These are phyloP conservation scores for Psilocybe tampanensis DNA, from an alignment of 768 basidiomycete genomes.

Conservation along the genomic window DNA sequence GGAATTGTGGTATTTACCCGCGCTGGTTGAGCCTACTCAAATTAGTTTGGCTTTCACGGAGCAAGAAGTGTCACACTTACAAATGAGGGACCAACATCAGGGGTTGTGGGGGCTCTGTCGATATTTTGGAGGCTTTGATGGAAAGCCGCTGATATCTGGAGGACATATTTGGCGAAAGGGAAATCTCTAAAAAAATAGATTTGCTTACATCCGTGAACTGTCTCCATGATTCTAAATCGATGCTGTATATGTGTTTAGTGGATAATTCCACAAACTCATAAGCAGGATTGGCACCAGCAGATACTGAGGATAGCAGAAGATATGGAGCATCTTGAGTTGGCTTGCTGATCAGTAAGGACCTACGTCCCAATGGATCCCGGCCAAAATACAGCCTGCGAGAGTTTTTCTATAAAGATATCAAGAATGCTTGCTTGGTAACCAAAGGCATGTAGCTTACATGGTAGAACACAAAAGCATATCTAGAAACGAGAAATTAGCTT, in stretches of 20 bases:
- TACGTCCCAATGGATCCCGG: slow-evolving; percentile 82
- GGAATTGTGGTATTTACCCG: slow-evolving; percentile 53
- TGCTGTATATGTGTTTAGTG: slow-evolving; percentile 56
- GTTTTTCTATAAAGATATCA: slow-evolving; percentile 32
- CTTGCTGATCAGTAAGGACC: slow-evolving; percentile 77
- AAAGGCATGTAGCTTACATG: slow-evolving; percentile 46
- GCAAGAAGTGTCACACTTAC: slow-evolving; percentile 24
- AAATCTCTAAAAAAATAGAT: no score
- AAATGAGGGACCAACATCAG: slow-evolving; percentile 20
- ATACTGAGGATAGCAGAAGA: slow-evolving; percentile 69
- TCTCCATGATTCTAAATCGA: slow-evolving; percentile 42
- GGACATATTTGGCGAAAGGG: not conserved
- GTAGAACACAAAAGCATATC: slow-evolving; percentile 83
- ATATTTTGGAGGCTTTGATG: not conserved
- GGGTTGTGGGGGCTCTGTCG: slow-evolving; percentile 1
- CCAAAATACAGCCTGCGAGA: slow-evolving; percentile 65
- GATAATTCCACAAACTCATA: slow-evolving; percentile 63
- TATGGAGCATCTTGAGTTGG: slow-evolving; percentile 51
- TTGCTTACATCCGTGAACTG: slow-evolving; percentile 4
- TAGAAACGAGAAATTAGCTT: slow-evolving; percentile 28
- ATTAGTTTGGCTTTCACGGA: not conserved
- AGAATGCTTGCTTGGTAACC: not conserved
- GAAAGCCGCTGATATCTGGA: slow-evolving; percentile 4
- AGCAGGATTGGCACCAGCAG: slow-evolving; percentile 46
- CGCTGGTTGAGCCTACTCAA: slow-evolving; percentile 42